Evolutionary conservation across 805 yeast genomes (phyloP), one percentile per base, ranked within the genome.

Genomic region (Saturnispora saitoi): DNA sequence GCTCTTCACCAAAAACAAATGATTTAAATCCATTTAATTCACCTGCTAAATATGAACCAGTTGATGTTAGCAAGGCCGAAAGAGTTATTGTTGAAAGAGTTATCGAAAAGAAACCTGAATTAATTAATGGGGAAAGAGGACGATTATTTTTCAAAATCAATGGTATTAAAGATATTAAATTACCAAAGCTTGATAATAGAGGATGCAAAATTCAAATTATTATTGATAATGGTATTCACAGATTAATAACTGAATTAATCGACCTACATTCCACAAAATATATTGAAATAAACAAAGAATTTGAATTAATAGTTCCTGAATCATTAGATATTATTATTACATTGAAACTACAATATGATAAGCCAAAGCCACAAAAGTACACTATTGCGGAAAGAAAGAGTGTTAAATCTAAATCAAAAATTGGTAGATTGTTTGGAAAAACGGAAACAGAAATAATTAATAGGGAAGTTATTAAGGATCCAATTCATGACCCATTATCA

Each of bases 181-280:
- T 81, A 36, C 76, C 81, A 1, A 78, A 74, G 19, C 54, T 77
- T 29, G 57, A 55, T 19, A 61, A 63, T 7, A 74, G 73, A 43
- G 64, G 73, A 17, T 81, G 78, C 1, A 68, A 71, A 48, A 73
- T 78, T 59, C 71, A 75, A 46, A 54, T 80, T 17, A 74, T 78
- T 4, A 66, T 83, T 47, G 96, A 89, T 61, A 89, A 89, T 61
- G 95, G 95, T 5, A 78, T 80, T 34, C 95, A 89, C 60, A 76
- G 86, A 50, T 75, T 86, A 43, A 76, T 80, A 32, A 87, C 95
- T 0, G 64, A 61, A 24, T 64, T 52, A 41, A 72, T 74, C 56
- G 56, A 58, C 22, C 54, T 76, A 47, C 56, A 60, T 3, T 54
- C 61, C 17, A 24, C 45, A 1, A 41, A 44, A 14, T 57, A 57